Base-by-base conservation (phyloP, 2,329 filamentous ascomycete species). In the Alternaria dauci region DNA sequence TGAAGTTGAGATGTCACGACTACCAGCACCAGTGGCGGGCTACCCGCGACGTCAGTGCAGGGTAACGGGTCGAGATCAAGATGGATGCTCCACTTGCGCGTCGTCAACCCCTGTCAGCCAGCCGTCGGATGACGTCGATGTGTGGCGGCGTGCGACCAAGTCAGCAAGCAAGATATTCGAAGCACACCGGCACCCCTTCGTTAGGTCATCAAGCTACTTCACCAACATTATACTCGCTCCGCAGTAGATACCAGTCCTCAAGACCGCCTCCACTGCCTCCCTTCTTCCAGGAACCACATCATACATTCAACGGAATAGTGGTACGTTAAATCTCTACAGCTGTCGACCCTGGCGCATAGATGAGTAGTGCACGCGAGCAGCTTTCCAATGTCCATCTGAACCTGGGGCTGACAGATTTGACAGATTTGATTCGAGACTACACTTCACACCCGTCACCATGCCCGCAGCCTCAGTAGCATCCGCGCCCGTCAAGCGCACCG, bases 381-480 rank as follows among this genome's bases (percentile, higher is more conserved):
- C 52, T 55, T 18, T 44, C 20, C 23, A 12, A 48, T 18, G 8
- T 38, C 34, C 2, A 38, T 43, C 36, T 41, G 9, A 48, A 36
- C 41, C 50, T 23, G 26, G 53, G 42, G 8, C 57, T 63, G 58
- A 64, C 51, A 41, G n/a, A 44, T 5, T 18, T 50, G 7, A 26
- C 32, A 58, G 48, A 58, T 7, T 5, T n/a, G 1, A 30, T 23
- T 26, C 42, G 12, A 26, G 20, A 44, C 6, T 8, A 41, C 38
- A 39, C 25, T 16, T 36, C 52, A 54, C 30, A 48, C 28, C 12
- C 14, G n/a, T 25, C 66, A 69, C 61, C 20, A 77, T 77, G 75
- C 74, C 76, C 55, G 59, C 62, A 41, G 74, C 75, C 55, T 77
- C 75, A 43, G 72, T 77, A 51, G 75, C 73, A 38, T 76, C 73